phyloP scores from a whole-genome alignment of 257 asterid species.

The Solanum appendiculatum region DNA sequence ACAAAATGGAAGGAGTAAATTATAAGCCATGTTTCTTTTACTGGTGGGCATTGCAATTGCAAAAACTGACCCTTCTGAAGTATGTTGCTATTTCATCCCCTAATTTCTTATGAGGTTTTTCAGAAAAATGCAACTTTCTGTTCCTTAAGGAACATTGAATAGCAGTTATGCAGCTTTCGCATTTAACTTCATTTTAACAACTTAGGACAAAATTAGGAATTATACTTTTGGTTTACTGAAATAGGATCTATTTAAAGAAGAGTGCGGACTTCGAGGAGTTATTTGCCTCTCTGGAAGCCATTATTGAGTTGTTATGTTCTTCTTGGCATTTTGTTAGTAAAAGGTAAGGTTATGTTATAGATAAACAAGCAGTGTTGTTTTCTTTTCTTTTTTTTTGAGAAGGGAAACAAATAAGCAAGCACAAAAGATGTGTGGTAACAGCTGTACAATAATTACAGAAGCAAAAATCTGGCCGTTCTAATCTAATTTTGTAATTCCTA shows the following conservation, averaged over 20 bases:
- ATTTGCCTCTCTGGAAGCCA: neutral
- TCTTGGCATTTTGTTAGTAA: neutral
- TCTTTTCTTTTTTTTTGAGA: neutral
- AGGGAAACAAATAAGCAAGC: neutral
- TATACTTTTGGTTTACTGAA: neutral
- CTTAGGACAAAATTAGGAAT: neutral
- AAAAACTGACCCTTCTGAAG: neutral
- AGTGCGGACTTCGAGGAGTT: neutral
- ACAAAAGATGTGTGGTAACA: neutral
- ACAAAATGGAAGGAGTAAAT: neutral
- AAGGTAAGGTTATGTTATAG: neutral
- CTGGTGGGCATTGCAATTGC: neutral
- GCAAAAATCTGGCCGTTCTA: neutral
- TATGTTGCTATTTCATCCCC: neutral
- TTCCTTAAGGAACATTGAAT: neutral
- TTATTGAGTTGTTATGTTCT: neutral
- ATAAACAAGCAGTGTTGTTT: neutral
- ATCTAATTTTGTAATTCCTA: neutral
- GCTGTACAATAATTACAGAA: neutral
- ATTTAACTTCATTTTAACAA: neutral
- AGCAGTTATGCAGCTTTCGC: neutral
- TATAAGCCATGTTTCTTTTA: neutral
- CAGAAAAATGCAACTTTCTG: neutral
- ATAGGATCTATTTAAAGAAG: neutral
- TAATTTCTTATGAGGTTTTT: neutral